A percentile compares a stretch with the other conserved stretches of the same genome.
Evolutionary conservation across 352 stramenopile species (phyloP).

Genomic region (Globisporangium paddicum): DNA sequence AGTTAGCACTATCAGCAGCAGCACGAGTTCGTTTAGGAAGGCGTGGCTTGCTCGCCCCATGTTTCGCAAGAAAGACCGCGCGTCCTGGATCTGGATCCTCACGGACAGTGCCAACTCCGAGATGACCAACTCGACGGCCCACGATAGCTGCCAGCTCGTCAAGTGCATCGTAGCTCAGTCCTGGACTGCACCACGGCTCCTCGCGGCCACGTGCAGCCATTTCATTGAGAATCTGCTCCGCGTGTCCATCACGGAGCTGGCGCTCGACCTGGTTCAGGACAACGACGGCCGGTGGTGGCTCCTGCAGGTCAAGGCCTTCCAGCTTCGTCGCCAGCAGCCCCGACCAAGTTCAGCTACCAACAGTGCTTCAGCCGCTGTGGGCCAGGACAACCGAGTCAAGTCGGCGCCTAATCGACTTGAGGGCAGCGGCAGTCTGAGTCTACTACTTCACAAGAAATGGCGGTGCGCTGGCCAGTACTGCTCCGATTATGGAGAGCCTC

Average conservation of each 20-base stretch:
- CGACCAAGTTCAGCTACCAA: neutral
- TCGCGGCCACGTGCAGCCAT: constrained; percentile 27
- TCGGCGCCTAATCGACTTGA: constrained; percentile 46
- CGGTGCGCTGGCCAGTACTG: constrained; percentile 42
- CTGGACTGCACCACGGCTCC: constrained; percentile 39
- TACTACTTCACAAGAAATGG: constrained; percentile 40
- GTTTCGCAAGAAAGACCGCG: constrained; percentile 48
- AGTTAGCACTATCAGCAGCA: neutral
- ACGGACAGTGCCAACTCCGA: constrained; percentile 14
- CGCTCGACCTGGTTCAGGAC: constrained; percentile 57
- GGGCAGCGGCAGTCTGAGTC: neutral
- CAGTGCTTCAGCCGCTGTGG: neutral
- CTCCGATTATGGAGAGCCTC: neutral
- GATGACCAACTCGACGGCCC: constrained; percentile 11
- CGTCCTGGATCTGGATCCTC: constrained; percentile 55
- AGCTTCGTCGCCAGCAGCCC: constrained; percentile 16
- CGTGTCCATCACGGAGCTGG: constrained; percentile 40
- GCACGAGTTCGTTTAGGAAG: constrained; percentile 6
- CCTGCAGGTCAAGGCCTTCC: constrained; percentile 69
- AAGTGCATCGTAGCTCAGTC: constrained; percentile 47
- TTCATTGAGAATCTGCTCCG: constrained; percentile 34
- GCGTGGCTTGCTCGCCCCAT: constrained; percentile 53
- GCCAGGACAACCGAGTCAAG: constrained; percentile 22
- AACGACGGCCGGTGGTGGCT: constrained; percentile 49
- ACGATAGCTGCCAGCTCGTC: constrained; percentile 50